phyloP scores from a whole-genome alignment of 768 basidiomycete genomes.

The Candolleomyces aberdarensis region DNA sequence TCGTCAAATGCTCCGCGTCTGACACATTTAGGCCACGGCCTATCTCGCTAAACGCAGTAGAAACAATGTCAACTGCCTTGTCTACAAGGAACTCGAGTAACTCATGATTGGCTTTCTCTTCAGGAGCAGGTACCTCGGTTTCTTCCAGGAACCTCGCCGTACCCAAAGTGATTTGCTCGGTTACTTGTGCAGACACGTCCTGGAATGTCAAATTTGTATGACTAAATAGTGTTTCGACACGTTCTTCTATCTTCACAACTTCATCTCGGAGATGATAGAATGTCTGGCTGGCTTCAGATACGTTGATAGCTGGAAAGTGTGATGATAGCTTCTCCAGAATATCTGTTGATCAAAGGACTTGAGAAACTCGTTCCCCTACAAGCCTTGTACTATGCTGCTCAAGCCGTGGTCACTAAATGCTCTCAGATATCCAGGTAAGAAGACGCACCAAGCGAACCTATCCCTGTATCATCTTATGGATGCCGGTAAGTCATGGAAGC shows the following conservation, averaged over 20 bases:
- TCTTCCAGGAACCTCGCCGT: neutral
- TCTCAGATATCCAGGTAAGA: too few relatives aligned
- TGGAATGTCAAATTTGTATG: neutral
- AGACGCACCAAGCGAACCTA: too few relatives aligned
- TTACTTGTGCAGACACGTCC: neutral
- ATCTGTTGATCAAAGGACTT: neutral
- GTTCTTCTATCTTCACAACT: neutral
- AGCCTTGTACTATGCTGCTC: too few relatives aligned
- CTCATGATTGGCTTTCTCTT: neutral
- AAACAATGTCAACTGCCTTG: neutral
- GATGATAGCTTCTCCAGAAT: neutral
- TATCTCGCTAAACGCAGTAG: neutral
- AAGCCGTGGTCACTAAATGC: too few relatives aligned
- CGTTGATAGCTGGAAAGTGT: neutral
- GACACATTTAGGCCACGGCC: neutral
- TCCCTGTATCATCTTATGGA: too few relatives aligned
- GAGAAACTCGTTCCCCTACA: too few relatives aligned
- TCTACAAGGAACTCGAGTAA: neutral
- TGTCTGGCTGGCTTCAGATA: neutral
- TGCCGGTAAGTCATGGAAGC: too few relatives aligned
- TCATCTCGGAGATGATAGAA: neutral
- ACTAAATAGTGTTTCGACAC: neutral
- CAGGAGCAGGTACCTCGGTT: neutral
- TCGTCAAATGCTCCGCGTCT: too few relatives aligned
- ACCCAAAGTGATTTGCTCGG: neutral